Evolutionary conservation across 176 grass and related monocot genomes (phyloP).

Genomic region (Phoenix roebelenii): DNA sequence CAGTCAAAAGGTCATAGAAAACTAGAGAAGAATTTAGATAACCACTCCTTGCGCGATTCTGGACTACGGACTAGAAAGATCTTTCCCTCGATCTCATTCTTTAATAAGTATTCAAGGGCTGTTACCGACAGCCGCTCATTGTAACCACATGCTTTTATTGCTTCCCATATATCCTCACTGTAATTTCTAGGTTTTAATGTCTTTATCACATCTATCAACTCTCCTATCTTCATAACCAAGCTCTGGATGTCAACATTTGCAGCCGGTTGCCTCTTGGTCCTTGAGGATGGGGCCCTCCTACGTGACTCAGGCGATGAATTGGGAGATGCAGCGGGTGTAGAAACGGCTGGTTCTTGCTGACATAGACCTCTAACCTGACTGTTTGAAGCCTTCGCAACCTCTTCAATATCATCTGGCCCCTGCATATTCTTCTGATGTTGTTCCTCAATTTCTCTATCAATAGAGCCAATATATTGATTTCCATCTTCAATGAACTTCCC

Average conservation of each 20-base stretch:
- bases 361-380: too few species aligned
- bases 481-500: too few species aligned
- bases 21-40: conserved; percentile 24
- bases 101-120: conserved; percentile 30
- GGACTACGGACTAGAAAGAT: conserved; percentile 24
- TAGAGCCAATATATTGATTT: too few species aligned
- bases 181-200: conserved; percentile 27
- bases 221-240: conserved; percentile 27
- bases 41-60: conserved; percentile 23
- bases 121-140: conserved; percentile 25
- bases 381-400: too few species aligned
- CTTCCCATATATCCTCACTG: conserved; percentile 13
- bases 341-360: too few species aligned
- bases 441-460: too few species aligned
- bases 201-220: conserved; percentile 22
- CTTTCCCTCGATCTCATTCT: conserved; percentile 30
- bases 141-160: conserved; percentile 16
- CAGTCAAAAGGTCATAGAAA: conserved; percentile 12
- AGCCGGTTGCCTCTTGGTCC: not conserved
- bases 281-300: too few species aligned
- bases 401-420: too few species aligned
- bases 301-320: too few species aligned
- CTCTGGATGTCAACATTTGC: conserved; percentile 7
- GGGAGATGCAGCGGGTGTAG: too few species aligned
- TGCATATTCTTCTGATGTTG: not conserved